Evolutionary conservation across 78 protist genomes (phyloP).

Genomic region (Cavenderia fasciculata): DNA sequence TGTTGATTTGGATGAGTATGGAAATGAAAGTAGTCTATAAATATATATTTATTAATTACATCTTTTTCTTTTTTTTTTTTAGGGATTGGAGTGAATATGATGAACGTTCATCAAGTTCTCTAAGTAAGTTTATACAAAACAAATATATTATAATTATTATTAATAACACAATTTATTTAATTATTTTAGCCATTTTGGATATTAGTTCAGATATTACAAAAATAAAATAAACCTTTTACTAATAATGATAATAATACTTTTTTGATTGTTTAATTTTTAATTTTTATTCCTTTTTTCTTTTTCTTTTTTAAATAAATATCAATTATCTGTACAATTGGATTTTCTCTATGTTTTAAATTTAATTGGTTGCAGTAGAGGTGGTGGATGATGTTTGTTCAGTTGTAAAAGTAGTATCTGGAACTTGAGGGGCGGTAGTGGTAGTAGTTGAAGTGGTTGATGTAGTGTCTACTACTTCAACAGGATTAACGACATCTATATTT

Average conservation of each 20-base stretch:
- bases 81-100: conserved; percentile 47
- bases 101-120: conserved; percentile 1
- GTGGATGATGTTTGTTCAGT: not conserved
- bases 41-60: not conserved
- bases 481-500: not conserved
- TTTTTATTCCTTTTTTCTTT: too few relatives aligned
- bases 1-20: conserved; percentile 24
- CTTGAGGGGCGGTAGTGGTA: not conserved
- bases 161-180: not conserved
- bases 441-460: not conserved
- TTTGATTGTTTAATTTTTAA: too few relatives aligned
- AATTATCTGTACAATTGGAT: too few relatives aligned
- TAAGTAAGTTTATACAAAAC: not conserved
- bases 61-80: not conserved
- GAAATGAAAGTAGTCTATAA: not conserved
- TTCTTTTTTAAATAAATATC: too few relatives aligned
- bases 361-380: too few relatives aligned
- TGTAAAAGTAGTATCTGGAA: not conserved
- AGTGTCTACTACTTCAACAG: too few relatives aligned
- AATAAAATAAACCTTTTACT: conserved; percentile 32
- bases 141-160: not conserved
- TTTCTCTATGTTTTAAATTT: too few relatives aligned
- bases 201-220: not conserved
- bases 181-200: not conserved
- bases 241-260: too few relatives aligned